These are phyloP conservation scores for Alternaria burnsii DNA, from an alignment of 2,329 filamentous ascomycete species.

Conservation along the genomic window DNA sequence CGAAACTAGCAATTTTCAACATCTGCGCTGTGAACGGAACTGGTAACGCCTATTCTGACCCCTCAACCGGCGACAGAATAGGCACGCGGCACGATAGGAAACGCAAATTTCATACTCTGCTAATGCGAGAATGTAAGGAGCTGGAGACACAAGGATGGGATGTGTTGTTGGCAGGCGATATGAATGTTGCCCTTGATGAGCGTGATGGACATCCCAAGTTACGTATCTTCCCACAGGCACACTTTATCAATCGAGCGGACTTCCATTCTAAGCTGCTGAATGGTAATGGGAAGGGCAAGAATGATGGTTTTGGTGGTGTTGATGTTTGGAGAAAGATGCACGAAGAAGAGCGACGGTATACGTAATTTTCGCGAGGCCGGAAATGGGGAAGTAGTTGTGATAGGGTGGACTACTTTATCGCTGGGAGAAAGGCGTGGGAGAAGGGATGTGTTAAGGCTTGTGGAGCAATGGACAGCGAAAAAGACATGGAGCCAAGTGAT, in stretches of 20 bases:
- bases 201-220: conserved; percentile 60
- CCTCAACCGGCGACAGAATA: conserved; percentile 51
- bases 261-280: conserved; percentile 61
- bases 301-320: conserved; percentile 43
- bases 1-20: conserved; percentile 59
- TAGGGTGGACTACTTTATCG: conserved; percentile 62
- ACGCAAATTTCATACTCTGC: conserved; percentile 56
- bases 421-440: conserved; percentile 53
- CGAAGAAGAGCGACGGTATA: conserved; percentile 56
- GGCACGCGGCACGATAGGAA: conserved; percentile 64
- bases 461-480: conserved; percentile 53
- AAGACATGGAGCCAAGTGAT: conserved; percentile 62
- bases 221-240: conserved; percentile 55
- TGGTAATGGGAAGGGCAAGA: conserved; percentile 9
- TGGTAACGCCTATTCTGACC: conserved; percentile 55
- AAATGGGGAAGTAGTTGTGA: conserved; percentile 63
- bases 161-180: conserved; percentile 61
- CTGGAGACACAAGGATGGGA: conserved; percentile 54
- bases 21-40: conserved; percentile 65
- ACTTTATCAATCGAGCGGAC: conserved; percentile 61
- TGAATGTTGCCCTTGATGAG: conserved; percentile 59
- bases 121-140: conserved; percentile 56
- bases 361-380: conserved; percentile 57
- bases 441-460: conserved; percentile 47
- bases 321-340: conserved; percentile 61